Evolutionary conservation across 1,284 basidiomycete genomes (phyloP).

Genomic region (Cutaneotrichosporon curvatum): DNA sequence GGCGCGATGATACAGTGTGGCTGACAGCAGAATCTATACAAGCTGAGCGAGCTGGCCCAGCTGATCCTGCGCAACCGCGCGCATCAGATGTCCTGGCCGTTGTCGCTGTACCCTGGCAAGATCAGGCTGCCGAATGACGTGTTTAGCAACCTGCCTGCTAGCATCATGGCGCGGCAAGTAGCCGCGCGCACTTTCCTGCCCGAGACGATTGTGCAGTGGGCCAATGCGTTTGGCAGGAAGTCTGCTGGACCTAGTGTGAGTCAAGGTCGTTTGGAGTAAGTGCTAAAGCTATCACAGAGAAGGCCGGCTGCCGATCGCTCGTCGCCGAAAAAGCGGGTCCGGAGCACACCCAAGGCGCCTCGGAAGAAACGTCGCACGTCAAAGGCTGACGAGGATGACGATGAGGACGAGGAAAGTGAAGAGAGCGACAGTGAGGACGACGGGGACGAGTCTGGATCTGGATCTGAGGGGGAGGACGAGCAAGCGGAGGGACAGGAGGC

Average conservation of each 20-base stretch:
- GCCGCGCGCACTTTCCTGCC: constrained; percentile 28
- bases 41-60: constrained; percentile 81
- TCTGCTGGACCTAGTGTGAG: constrained; percentile 10
- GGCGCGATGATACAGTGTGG: neutral
- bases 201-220: constrained; percentile 26
- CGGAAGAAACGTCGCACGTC: constrained; percentile 9
- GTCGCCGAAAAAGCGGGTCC: constrained; percentile 1
- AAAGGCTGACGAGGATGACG: constrained; percentile 6
- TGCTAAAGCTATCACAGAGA: neutral
- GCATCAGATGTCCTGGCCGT: constrained; percentile 61
- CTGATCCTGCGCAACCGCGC: constrained; percentile 70
- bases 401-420: constrained; percentile 6
- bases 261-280: neutral
- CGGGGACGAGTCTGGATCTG: constrained; percentile 16
- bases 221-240: constrained; percentile 18
- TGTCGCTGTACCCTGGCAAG: constrained; percentile 73
- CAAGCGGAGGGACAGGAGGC: constrained; percentile 10
- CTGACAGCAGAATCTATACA: constrained; percentile 67
- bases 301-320: neutral
- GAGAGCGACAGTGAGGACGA: constrained; percentile 14
- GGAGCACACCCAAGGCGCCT: constrained; percentile 2
- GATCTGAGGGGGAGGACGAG: constrained; percentile 16
- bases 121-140: constrained; percentile 76
- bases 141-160: constrained; percentile 48
- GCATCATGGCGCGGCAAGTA: constrained; percentile 21